These are phyloP conservation scores for Puccinia triticina DNA, from an alignment of 1,284 basidiomycete genomes.

Conservation along the genomic window DNA sequence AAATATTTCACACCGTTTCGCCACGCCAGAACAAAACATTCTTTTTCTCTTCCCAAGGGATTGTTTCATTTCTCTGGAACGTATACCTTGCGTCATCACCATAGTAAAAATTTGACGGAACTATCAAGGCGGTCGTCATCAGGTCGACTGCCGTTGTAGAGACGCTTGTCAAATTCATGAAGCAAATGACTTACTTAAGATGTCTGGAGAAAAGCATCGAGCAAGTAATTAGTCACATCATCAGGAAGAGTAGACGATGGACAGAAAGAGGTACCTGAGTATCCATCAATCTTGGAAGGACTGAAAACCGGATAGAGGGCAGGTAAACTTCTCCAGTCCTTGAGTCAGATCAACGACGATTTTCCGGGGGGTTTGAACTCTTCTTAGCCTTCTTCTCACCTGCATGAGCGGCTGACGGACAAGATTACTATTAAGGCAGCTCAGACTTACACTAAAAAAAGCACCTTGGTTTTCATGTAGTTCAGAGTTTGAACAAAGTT, in stretches of 20 bases:
- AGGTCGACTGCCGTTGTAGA: too few relatives aligned
- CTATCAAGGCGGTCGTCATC: neutral
- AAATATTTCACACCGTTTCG: slow-evolving; percentile 39
- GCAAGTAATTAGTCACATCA: neutral
- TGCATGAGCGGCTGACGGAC: slow-evolving; percentile 1
- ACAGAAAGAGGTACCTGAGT: slow-evolving; percentile 34
- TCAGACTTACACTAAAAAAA: slow-evolving; percentile 44
- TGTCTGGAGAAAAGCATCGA: slow-evolving; percentile 18
- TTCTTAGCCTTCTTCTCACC: neutral
- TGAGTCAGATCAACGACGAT: neutral
- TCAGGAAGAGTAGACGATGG: neutral
- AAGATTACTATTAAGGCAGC: neutral
- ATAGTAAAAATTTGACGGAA: slow-evolving; percentile 51
- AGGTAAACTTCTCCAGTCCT: slow-evolving; percentile 51
- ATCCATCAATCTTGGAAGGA: slow-evolving; percentile 51
- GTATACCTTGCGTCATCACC: slow-evolving; percentile 51
- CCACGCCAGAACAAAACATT: slow-evolving; percentile 45
- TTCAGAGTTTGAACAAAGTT: slow-evolving; percentile 46
- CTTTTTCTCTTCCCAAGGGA: slow-evolving; percentile 43
- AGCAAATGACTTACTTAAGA: slow-evolving; percentile 36
- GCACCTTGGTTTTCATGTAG: slow-evolving; percentile 50
- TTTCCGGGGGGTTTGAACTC: slow-evolving; percentile 1
- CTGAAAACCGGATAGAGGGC: slow-evolving; percentile 51
- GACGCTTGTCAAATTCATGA: neutral
- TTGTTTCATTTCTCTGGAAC: slow-evolving; percentile 45